Evolutionary conservation across 306 rosid species (phyloP), one percentile per base, ranked within the genome.

Genomic region (Lablab purpureus): DNA sequence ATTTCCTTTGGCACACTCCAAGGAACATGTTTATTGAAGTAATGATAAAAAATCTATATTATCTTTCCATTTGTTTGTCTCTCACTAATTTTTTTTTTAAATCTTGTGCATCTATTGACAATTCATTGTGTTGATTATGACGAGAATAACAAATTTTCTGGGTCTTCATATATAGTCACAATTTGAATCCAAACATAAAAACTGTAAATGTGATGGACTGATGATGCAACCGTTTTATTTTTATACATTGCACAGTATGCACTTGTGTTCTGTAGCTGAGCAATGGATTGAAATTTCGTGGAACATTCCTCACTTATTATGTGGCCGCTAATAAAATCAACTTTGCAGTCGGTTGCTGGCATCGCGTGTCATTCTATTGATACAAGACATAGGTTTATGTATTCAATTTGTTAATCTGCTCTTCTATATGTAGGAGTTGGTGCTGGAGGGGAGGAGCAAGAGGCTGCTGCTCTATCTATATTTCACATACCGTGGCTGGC

Each of bases 401-500:
- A 21, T 45, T 47, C 28, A 37, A 36, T 49, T 80, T 13, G 13
- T 66, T 68, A 37, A 79, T 41, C 45, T 59, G 54, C 23, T 65
- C 82, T 64, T 83, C 36, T 84, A 21, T 73, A 32, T 82, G 27
- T 84, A 94, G 99, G 99, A 81, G 99, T 94, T 82, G 99, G 99
- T 78, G 99, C 99, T 59, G 99, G 99, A 50, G 95, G 99, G 10
- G 97, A 92, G 87, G 97, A 92, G 88, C 99, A 94, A 88, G 90
- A 81, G 77, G 88, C 93, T 67, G 86, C 90, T 63, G 89, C 88
- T 40, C 85, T 94, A 79, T 92, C 99, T 7, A 67, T 92, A 63
- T 87, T 92, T 60, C 95, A 87, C 78, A 85, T 94, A 63, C 99
- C 97, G 60, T 93, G 94, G 97, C 88, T 92, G 86, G 95, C 91